Evolutionary conservation across 2,329 filamentous ascomycete species (phyloP), one percentile per base, ranked within the genome.

Genomic region (Talaromyces sp.): DNA sequence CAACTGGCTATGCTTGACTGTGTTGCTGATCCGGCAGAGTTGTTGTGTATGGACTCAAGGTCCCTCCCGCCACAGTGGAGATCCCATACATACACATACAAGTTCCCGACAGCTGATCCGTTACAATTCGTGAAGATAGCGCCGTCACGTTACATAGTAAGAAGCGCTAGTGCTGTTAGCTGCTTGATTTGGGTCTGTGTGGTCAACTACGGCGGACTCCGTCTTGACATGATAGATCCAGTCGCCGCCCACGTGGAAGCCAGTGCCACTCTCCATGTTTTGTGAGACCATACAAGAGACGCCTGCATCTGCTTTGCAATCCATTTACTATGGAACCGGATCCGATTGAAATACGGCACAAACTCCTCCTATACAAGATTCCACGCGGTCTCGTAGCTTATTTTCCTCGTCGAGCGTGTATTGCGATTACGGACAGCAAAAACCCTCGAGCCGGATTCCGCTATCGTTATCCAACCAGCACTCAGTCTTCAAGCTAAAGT

Each of bases 241-340:
- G 28, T 37, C 28, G 25, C 35, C 54, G 8, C 59, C 59, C 59
- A 61, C 59, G 59, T 61, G 59, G 48, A 54, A 44, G 48, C 31
- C 31, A 21, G 31, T 54, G n/a, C 31, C 31, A 23, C 14, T 21
- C 25, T 31, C 25, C 28, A 16, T 48, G 4, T n/a, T 18, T n/a
- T 18, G 18, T 25, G 31, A 46, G 31, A 35, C 31, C 9, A 42
- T 57, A 37, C 54, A 18, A 42, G 18, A n/a, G n/a, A n/a, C 18
- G 8, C 21, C 33, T 56, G 33, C 33, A 25, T 21, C 31, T 25
- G 9, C 33, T 11, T 12, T 39, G n/a, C 35, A 11, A 40, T n/a
- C 12, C 14, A 21, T n/a, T 37, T 9, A 6, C 6, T 6, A 28
- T 28, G 6, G 28, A 6, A 28, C 6, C 28, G 23, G 37, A 40